A percentile compares a stretch with the other conserved stretches of the same genome.
Conservation (phyloP, 1,284 basidiomycete species). For the Moesziomyces antarcticus region DNA sequence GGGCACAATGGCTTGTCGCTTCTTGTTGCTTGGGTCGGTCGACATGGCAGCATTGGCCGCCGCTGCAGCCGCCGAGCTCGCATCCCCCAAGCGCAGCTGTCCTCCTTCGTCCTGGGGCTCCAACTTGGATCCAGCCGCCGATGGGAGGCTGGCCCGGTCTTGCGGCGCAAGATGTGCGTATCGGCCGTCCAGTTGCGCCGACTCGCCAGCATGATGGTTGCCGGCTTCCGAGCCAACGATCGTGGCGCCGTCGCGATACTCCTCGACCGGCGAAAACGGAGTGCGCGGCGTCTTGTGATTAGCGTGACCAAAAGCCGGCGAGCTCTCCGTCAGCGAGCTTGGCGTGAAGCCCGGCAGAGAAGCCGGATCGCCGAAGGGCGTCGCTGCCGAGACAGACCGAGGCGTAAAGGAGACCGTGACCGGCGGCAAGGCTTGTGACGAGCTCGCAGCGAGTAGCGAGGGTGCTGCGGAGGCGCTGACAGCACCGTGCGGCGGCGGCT, state of each 20-base stretch:
- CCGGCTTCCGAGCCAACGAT: constrained; percentile 34
- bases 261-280: constrained; percentile 57
- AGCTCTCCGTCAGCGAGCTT: constrained; percentile 57
- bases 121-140: not conserved
- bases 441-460: not conserved
- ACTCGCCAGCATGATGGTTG: constrained; percentile 2
- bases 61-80: constrained; percentile 27
- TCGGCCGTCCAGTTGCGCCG: constrained; percentile 13
- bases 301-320: constrained; percentile 51
- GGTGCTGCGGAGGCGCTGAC: not conserved
- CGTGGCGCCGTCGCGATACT: constrained; percentile 38
- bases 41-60: constrained; percentile 37
- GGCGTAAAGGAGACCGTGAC: constrained; percentile 29
- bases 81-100: constrained; percentile 25
- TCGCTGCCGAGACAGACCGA: constrained; percentile 23
- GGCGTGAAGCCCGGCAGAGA: constrained; percentile 62
- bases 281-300: constrained; percentile 57
- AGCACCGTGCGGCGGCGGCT: not conserved
- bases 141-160: constrained; percentile 3
- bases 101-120: constrained; percentile 10
- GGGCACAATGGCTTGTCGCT: constrained; percentile 38
- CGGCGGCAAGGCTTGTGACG: constrained; percentile 17
- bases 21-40: constrained; percentile 14
- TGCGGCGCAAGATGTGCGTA: constrained; percentile 1
- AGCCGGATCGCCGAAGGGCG: constrained; percentile 51